Evolutionary conservation across 306 rosid genomes (phyloP).

Genomic region (Casuarina glauca): DNA sequence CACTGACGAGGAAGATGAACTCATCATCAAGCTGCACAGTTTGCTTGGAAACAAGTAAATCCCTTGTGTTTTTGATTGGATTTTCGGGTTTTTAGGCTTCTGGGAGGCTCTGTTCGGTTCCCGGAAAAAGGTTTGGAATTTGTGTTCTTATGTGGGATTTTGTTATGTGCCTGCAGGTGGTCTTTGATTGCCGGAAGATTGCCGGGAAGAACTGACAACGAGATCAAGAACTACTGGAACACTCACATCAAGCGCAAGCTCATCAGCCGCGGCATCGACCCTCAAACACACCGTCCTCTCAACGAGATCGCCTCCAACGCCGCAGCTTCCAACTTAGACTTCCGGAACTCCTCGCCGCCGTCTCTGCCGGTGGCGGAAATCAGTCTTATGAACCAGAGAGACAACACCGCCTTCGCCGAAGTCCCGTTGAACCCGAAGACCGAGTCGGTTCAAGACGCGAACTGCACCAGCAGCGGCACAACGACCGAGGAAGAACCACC

Average conservation of each 20-base stretch:
- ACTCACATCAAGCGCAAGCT: slow-evolving; percentile 77
- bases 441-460: slow-evolving; percentile 28
- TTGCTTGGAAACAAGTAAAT: slow-evolving; percentile 69
- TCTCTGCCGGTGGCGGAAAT: slow-evolving; percentile 27
- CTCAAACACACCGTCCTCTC: slow-evolving; percentile 64
- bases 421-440: slow-evolving; percentile 15
- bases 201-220: slow-evolving; percentile 77
- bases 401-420: not conserved
- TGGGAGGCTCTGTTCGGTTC: not conserved
- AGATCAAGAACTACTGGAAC: slow-evolving; percentile 76
- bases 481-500: slow-evolving; percentile 51
- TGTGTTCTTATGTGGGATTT: not conserved
- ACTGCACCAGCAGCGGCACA: slow-evolving; percentile 50
- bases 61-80: not conserved
- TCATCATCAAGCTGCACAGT: slow-evolving; percentile 64
- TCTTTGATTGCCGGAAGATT: slow-evolving; percentile 67
- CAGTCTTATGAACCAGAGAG: slow-evolving; percentile 18
- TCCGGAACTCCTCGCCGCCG: slow-evolving; percentile 32
- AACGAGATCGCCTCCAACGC: slow-evolving; percentile 27
- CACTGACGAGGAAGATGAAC: slow-evolving; percentile 65
- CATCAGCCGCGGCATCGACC: slow-evolving; percentile 56
- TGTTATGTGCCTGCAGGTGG: slow-evolving; percentile 41
- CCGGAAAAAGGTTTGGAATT: slow-evolving; percentile 2
- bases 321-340: slow-evolving; percentile 23
- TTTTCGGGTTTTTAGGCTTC: not conserved